Evolutionary conservation across 257 asterid genomes (phyloP).

Genomic region (Solanum rostratum): DNA sequence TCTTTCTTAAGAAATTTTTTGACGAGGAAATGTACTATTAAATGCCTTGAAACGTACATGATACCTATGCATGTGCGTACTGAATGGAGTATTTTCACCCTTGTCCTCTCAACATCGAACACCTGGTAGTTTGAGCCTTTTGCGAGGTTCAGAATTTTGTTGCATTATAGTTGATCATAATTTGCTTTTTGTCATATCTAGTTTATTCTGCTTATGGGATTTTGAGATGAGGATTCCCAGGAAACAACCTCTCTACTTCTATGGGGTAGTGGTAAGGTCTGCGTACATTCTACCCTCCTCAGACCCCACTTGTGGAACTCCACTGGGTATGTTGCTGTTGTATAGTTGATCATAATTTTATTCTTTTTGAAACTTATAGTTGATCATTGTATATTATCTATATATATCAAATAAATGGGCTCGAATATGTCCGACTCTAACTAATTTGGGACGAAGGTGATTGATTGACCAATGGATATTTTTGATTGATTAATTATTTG

Average conservation of each 20-base stretch:
- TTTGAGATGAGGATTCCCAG: too few relatives aligned
- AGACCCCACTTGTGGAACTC: too few relatives aligned
- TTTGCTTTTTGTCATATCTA: too few relatives aligned
- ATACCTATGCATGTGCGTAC: not conserved
- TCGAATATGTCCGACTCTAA: not conserved
- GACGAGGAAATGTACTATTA: not conserved
- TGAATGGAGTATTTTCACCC: not conserved
- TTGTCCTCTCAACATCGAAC: too few relatives aligned
- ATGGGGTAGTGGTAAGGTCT: too few relatives aligned
- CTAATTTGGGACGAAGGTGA: not conserved
- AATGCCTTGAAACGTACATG: not conserved
- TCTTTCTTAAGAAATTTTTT: too few relatives aligned
- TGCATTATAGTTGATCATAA: not conserved
- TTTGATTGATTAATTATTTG: not conserved
- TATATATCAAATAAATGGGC: not conserved
- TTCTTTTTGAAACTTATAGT: not conserved
- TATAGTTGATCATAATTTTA: not conserved
- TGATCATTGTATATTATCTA: not conserved
- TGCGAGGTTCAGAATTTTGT: conserved; percentile 18
- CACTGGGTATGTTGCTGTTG: too few relatives aligned
- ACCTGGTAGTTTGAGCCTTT: not conserved
- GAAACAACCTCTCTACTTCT: too few relatives aligned
- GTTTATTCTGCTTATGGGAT: too few relatives aligned
- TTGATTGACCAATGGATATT: not conserved
- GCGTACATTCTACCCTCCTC: too few relatives aligned